Evolutionary conservation across 768 basidiomycete genomes (phyloP).

Genomic region (Candolleomyces efflorescens): DNA sequence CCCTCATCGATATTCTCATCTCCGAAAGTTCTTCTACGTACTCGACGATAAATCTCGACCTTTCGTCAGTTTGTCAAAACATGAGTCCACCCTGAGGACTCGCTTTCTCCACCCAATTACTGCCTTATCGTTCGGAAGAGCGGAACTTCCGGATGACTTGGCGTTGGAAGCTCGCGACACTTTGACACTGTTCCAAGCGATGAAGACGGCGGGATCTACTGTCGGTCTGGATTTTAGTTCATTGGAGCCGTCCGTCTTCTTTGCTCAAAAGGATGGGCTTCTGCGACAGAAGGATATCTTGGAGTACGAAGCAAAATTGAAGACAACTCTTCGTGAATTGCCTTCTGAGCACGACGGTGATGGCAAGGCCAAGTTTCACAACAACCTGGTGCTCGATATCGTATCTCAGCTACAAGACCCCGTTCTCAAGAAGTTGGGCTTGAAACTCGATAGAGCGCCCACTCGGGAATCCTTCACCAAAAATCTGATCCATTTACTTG

Average conservation of each 20-base stretch:
- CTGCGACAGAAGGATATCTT: slow-evolving; percentile 60
- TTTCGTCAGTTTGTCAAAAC: slow-evolving; percentile 35
- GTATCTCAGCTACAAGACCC: slow-evolving; percentile 37
- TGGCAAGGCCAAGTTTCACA: not conserved
- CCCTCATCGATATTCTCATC: slow-evolving; percentile 68
- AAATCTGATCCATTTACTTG: slow-evolving; percentile 49
- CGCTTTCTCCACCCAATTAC: slow-evolving; percentile 64
- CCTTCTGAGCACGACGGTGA: slow-evolving; percentile 32
- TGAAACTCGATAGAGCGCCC: slow-evolving; percentile 27
- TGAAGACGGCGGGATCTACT: slow-evolving; percentile 19
- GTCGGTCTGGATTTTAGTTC: slow-evolving; percentile 11
- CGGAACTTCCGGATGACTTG: slow-evolving; percentile 55
- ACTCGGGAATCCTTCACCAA: slow-evolving; percentile 23
- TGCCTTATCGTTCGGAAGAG: slow-evolving; percentile 49
- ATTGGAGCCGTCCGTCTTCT: slow-evolving; percentile 42
- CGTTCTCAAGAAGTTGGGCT: slow-evolving; percentile 11
- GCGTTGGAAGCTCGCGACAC: slow-evolving; percentile 59
- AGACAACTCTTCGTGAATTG: slow-evolving; percentile 35
- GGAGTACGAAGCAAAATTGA: slow-evolving; percentile 52
- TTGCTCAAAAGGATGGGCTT: slow-evolving; percentile 28
- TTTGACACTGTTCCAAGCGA: slow-evolving; percentile 44
- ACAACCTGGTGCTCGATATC: slow-evolving; percentile 32
- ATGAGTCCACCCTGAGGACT: slow-evolving; percentile 35
- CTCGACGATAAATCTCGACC: slow-evolving; percentile 13
- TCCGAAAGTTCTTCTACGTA: slow-evolving; percentile 62